Conservation (phyloP, 208 protist species). For the Trypanosoma scelopori region DNA sequence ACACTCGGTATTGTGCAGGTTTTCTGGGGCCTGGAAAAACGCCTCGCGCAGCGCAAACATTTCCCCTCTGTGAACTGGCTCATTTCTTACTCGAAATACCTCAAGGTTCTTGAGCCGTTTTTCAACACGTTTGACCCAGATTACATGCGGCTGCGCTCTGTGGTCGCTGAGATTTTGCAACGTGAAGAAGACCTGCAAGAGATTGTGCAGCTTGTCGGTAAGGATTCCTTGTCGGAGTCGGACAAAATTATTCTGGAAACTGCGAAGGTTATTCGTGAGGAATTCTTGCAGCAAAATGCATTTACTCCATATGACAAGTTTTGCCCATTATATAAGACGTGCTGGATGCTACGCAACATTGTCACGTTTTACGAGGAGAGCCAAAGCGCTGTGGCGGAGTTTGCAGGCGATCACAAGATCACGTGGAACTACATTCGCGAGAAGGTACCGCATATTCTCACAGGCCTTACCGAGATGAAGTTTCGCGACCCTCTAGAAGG, state of each 20-base stretch:
- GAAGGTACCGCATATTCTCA: conserved; percentile 86
- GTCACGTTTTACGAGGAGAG: conserved; percentile 97
- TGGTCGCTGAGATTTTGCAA: conserved; percentile 97
- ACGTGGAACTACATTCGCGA: conserved; percentile 95
- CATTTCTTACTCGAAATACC: conserved; percentile 99
- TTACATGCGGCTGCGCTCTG: conserved; percentile 95
- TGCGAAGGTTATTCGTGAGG: conserved; percentile 99
- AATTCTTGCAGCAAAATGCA: conserved; percentile 99
- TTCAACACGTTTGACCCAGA: conserved; percentile 96
- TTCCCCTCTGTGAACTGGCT: conserved; percentile 99
- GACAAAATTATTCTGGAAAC: conserved; percentile 99
- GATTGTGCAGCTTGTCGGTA: conserved; percentile 99
- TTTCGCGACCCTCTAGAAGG: conserved; percentile 88
- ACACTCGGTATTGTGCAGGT: conserved; percentile 99
- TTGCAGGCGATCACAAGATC: conserved; percentile 93
- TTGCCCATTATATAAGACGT: conserved; percentile 98
- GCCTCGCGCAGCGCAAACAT: conserved; percentile 99
- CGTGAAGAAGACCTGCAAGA: conserved; percentile 99
- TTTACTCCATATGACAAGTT: conserved; percentile 98
- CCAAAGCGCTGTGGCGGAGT: conserved; percentile 88
- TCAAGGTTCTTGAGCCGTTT: conserved; percentile 96
- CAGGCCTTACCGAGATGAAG: conserved; percentile 90
- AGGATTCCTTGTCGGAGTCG: conserved; percentile 99
- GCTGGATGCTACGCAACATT: conserved; percentile 98
- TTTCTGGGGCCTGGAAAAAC: conserved; percentile 99